Evolutionary conservation across 345 rosid genomes (phyloP), one percentile per base, ranked within the genome.

Genomic region (Crucihimalaya himalaica): DNA sequence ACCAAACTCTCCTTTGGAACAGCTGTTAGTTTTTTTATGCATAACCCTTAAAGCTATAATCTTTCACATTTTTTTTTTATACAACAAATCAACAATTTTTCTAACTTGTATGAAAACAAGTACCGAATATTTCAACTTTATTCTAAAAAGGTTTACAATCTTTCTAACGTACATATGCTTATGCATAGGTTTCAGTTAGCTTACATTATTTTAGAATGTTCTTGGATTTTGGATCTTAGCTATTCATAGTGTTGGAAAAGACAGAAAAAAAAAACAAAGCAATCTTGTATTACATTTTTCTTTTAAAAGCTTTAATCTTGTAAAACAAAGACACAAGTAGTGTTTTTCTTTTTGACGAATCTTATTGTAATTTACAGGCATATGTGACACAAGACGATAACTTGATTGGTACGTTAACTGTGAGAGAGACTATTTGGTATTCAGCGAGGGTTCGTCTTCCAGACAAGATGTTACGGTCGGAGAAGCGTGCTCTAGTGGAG

Each of bases 331-430:
- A 11, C 37, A 55, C 42, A 57, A 56, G 50, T 16, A 5, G 23
- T 47, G 20, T 9, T 35, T 9, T 35, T 35, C 12, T 21, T 42
- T 32, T 12, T 35, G 12, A 45, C 35, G 48, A 25, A 15, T 48
- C 48, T 35, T 46, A 11, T 29, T 11, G 28, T 71, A 28, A 29
- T 29, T 21, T 13, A 23, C 71, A 93, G 98, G 97, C 98, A 4
- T 93, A 93, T 46, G 98, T 93, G 81, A 93, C 98, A 1, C 98
- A 93, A 93, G 98, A 93, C 25, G 98, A 93, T 77, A 91, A 89
- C 89, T 79, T 93, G 86, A 89, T 87, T 23, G 98, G 98, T 12
- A 91, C 97, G 40, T 72, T 91, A 79, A 93, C 98, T 0, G 98
- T 93, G 77, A 82, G 97, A 78, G 98, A 93, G 83, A 93, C 93